A percentile compares a stretch with the other conserved stretches of the same genome.
These are phyloP conservation scores for Candida morakotiae DNA, from an alignment of 805 yeast genomes.

Conservation along the genomic window DNA sequence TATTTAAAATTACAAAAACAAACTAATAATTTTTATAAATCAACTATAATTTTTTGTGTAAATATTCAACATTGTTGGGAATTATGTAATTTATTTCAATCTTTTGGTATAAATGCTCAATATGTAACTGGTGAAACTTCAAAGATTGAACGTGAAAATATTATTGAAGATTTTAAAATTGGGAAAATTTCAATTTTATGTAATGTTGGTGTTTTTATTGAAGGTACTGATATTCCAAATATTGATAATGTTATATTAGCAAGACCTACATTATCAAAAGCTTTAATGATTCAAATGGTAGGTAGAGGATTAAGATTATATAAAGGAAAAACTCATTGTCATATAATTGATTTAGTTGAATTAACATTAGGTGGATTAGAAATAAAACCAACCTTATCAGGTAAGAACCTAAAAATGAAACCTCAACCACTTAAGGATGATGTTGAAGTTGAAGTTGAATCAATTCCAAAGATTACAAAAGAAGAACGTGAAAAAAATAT, in stretches of 20 bases:
- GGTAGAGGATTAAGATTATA: slow-evolving; percentile 81
- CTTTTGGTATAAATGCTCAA: slow-evolving; percentile 63
- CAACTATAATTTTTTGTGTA: slow-evolving; percentile 76
- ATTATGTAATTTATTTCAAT: slow-evolving; percentile 49
- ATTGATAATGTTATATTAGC: slow-evolving; percentile 77
- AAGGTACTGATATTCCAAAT: slow-evolving; percentile 91
- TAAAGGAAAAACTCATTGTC: slow-evolving; percentile 60
- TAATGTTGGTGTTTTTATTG: slow-evolving; percentile 89
- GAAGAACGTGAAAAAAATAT: slow-evolving; percentile 1
- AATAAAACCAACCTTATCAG: slow-evolving; percentile 50
- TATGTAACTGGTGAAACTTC: slow-evolving; percentile 68
- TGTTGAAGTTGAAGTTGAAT: slow-evolving; percentile 1
- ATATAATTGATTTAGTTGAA: slow-evolving; percentile 75
- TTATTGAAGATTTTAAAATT: slow-evolving; percentile 54
- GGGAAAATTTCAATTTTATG: slow-evolving; percentile 70
- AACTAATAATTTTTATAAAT: slow-evolving; percentile 41
- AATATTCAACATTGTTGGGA: slow-evolving; percentile 62
- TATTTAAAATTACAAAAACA: slow-evolving; percentile 36
- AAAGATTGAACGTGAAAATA: slow-evolving; percentile 43
- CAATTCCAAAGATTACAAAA: background rate
- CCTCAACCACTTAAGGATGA: background rate
- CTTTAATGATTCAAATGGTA: slow-evolving; percentile 77
- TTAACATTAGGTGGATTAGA: slow-evolving; percentile 49
- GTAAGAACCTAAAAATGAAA: slow-evolving; percentile 13
- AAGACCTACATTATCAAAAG: slow-evolving; percentile 75